A percentile compares a stretch with the other conserved stretches of the same genome.
phyloP scores from a whole-genome alignment of 768 basidiomycete species.

The Hirschioporus abietinus region DNA sequence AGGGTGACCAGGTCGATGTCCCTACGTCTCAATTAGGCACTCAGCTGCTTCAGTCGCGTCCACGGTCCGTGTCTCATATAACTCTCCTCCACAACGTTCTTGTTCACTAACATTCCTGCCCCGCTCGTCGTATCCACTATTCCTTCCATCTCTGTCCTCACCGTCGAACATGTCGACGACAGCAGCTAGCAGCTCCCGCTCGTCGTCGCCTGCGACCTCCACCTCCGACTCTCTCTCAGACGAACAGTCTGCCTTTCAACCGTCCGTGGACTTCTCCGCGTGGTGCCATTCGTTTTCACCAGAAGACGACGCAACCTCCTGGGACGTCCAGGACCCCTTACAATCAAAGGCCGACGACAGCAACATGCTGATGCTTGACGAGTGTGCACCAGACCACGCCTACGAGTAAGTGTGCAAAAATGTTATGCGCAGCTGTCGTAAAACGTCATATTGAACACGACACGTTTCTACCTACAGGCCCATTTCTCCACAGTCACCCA shows the following conservation, averaged over 20 bases:
- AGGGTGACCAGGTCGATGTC: background rate
- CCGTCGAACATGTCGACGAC: conserved; percentile 34
- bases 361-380: conserved; percentile 62
- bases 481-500: conserved; percentile 27
- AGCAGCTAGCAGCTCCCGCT: conserved; percentile 51
- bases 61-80: conserved; percentile 1
- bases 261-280: conserved; percentile 41
- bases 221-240: conserved; percentile 44
- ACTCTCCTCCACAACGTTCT: background rate
- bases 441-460: conserved; percentile 12
- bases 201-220: conserved; percentile 67
- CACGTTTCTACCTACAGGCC: conserved; percentile 16
- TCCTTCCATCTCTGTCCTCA: background rate
- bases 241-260: conserved; percentile 44
- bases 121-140: no score
- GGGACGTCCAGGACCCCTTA: conserved; percentile 41
- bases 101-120: background rate
- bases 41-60: background rate
- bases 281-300: conserved; percentile 53
- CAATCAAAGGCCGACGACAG: conserved; percentile 45
- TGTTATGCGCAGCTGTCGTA: conserved; percentile 22
- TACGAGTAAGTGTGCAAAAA: conserved; percentile 48
- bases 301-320: conserved; percentile 30
- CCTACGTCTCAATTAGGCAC: background rate
- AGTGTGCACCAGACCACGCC: conserved; percentile 66